phyloP scores from a whole-genome alignment of 78 protist species.

The Polysphondylium violaceum region DNA sequence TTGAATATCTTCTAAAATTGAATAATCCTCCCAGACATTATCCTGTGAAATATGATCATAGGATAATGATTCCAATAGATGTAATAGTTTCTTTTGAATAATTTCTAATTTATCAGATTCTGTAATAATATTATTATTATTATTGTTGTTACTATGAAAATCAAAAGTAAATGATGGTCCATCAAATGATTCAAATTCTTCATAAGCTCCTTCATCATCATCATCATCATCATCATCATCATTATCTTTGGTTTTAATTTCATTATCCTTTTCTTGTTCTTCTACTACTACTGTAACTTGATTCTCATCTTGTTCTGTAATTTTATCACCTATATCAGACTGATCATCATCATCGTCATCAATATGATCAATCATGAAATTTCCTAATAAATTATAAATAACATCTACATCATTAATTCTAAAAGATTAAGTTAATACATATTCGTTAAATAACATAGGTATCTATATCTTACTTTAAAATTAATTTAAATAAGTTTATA shows the following conservation, averaged over 20 bases:
- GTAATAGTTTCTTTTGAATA: neutral
- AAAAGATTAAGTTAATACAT: too few relatives aligned
- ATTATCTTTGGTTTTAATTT: too few relatives aligned
- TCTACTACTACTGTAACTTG: too few relatives aligned
- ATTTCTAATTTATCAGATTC: too few relatives aligned
- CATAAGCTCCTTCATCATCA: constrained; percentile 24
- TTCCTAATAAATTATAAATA: too few relatives aligned
- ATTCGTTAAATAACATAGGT: too few relatives aligned
- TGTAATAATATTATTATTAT: neutral
- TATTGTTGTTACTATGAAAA: too few relatives aligned
- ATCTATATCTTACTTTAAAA: constrained; percentile 22
- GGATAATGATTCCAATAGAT: constrained; percentile 19
- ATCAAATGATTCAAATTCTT: constrained; percentile 6
- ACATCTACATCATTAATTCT: too few relatives aligned
- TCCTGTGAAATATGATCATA: constrained; percentile 45
- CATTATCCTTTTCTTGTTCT: too few relatives aligned
- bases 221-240: neutral
- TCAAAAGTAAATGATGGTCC: too few relatives aligned
- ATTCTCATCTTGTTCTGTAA: too few relatives aligned
- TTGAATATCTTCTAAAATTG: constrained; percentile 49
- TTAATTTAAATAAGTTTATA: constrained; percentile 2
- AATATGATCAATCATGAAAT: constrained; percentile 9
- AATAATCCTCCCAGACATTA: constrained; percentile 59
- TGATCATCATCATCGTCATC: constrained; percentile 19
- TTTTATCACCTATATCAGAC: too few relatives aligned